Conservation (phyloP, 495 filamentous ascomycete genomes). For the Neurospora sp. region DNA sequence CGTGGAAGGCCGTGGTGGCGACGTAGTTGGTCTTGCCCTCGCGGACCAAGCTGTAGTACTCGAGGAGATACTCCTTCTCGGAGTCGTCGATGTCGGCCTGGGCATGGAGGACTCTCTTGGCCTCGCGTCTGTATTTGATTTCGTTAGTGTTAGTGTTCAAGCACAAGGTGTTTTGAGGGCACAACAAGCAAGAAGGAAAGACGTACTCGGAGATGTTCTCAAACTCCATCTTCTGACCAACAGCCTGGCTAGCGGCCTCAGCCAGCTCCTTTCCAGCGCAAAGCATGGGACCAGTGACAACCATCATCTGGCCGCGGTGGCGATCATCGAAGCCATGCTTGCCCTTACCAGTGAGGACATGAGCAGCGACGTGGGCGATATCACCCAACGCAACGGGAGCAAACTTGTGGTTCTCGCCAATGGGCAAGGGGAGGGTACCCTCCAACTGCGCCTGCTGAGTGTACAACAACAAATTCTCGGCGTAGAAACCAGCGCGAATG, state of each 20-base stretch:
- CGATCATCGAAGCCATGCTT: slow-evolving; percentile 44
- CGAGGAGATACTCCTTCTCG: slow-evolving; percentile 44
- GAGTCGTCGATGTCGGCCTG: slow-evolving; percentile 36
- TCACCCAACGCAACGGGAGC: slow-evolving; percentile 44
- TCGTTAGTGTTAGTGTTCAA: neutral
- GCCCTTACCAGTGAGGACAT: slow-evolving; percentile 42
- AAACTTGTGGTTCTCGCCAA: slow-evolving; percentile 43
- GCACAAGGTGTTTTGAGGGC: neutral
- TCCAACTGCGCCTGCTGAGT: slow-evolving; percentile 35
- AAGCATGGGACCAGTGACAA: slow-evolving; percentile 46
- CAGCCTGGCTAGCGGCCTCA: slow-evolving; percentile 35
- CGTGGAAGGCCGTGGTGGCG: slow-evolving; percentile 44
- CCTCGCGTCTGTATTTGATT: slow-evolving; percentile 27
- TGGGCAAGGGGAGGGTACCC: slow-evolving; percentile 38
- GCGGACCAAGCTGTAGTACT: slow-evolving; percentile 48
- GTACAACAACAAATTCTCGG: slow-evolving; percentile 46
- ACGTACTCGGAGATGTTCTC: slow-evolving; percentile 43
- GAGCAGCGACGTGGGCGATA: slow-evolving; percentile 40
- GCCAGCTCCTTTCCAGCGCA: slow-evolving; percentile 43
- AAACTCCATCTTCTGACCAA: slow-evolving; percentile 40
- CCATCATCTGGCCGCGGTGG: slow-evolving; percentile 47
- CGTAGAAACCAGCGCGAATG: slow-evolving; percentile 47
- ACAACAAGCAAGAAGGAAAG: neutral
- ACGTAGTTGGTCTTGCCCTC: slow-evolving; percentile 54
- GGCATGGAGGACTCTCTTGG: slow-evolving; percentile 32